These are phyloP conservation scores for Curvularia sp. DNA, from an alignment of 2,329 filamentous ascomycete species.

Conservation along the genomic window DNA sequence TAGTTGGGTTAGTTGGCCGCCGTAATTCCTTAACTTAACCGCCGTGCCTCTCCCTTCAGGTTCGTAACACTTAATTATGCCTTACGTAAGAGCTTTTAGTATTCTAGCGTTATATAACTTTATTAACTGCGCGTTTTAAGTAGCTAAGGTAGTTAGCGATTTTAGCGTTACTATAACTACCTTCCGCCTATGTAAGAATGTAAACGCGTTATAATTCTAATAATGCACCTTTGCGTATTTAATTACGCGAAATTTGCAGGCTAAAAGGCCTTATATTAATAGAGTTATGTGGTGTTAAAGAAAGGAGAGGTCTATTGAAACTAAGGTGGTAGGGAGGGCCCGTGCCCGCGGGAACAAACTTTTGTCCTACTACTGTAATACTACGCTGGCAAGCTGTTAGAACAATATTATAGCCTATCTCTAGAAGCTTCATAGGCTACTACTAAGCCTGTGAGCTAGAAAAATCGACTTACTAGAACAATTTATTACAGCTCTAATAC, in stretches of 20 bases:
- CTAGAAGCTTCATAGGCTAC: too few relatives aligned
- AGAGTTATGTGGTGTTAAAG: neutral
- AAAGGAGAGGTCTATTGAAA: neutral
- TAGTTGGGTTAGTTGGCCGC: too few relatives aligned
- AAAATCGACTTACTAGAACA: too few relatives aligned
- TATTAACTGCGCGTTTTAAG: neutral
- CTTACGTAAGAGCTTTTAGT: neutral
- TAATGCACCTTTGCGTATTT: neutral
- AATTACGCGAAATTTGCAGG: slow-evolving; percentile 1
- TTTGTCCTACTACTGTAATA: neutral
- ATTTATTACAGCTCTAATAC: too few relatives aligned
- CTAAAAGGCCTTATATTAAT: neutral
- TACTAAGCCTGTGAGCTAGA: too few relatives aligned
- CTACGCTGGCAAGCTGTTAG: too few relatives aligned
- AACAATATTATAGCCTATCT: too few relatives aligned
- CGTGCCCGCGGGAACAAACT: neutral
- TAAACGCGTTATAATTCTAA: neutral
- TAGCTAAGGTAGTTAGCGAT: neutral
- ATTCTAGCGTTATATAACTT: neutral
- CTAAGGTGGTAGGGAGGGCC: neutral
- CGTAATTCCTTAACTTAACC: too few relatives aligned
- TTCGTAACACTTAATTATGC: neutral
- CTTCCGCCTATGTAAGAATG: neutral
- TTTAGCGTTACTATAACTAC: neutral
- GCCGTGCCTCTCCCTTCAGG: too few relatives aligned